Evolutionary conservation across 139 green algal genomes (phyloP).

Genomic region (Cymbomonas tetramitiformis): DNA sequence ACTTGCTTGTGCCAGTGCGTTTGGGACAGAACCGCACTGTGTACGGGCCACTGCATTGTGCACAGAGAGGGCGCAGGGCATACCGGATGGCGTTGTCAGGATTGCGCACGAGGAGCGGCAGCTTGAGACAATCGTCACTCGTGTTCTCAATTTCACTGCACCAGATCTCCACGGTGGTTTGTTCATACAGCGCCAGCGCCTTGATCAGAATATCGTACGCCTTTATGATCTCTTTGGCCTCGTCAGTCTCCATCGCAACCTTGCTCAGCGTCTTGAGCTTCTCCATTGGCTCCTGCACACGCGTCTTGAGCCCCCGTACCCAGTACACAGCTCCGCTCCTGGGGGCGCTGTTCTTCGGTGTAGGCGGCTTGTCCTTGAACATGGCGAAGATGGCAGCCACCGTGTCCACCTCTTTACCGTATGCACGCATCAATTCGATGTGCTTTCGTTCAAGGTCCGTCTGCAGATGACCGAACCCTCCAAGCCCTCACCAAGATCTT

Average conservation of each 20-base stretch:
- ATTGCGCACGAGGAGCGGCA: conserved; percentile 45
- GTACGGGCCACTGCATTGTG: no score
- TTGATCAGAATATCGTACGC: conserved; percentile 44
- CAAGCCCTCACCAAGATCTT: no score
- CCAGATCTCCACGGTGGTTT: conserved; percentile 4
- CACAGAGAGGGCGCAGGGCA: no score
- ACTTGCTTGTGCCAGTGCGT: no score
- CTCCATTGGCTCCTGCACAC: conserved; percentile 61
- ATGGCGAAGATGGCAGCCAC: conserved; percentile 48
- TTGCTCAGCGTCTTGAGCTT: conserved; percentile 45
- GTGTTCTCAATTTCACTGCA: conserved; percentile 23
- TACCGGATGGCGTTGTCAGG: neutral
- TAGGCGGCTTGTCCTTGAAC: conserved; percentile 27
- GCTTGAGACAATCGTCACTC: conserved; percentile 61
- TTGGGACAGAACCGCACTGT: no score
- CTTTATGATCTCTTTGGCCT: conserved; percentile 39
- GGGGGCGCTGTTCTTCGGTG: conserved; percentile 39
- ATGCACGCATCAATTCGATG: conserved; percentile 39
- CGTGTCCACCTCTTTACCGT: conserved; percentile 44
- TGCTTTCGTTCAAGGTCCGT: conserved; percentile 52
- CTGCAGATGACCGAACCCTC: no score
- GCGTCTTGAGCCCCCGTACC: conserved; percentile 56
- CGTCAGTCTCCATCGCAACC: conserved; percentile 44
- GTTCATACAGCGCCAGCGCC: conserved; percentile 21
- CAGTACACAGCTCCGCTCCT: conserved; percentile 56